These are phyloP conservation scores for Colletotrichum higginsianum DNA, from an alignment of 2,329 filamentous ascomycete genomes.

Conservation along the genomic window DNA sequence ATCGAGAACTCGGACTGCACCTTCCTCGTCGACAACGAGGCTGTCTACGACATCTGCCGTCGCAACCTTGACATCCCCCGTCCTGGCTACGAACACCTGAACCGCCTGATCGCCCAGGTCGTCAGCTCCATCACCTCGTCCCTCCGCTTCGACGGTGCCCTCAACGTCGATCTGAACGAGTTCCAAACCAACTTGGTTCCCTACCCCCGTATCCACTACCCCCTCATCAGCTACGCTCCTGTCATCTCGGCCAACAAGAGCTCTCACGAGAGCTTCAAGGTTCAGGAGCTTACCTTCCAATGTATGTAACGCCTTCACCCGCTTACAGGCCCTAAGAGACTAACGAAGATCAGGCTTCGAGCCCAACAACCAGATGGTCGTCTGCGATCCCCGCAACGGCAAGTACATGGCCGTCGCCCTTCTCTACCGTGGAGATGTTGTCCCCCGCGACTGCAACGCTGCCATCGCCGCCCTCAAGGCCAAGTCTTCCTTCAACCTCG, in stretches of 20 bases:
- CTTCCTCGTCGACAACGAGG: conserved; percentile 83
- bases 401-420: conserved; percentile 84
- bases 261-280: conserved; percentile 90
- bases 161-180: conserved; percentile 83
- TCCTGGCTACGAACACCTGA: conserved; percentile 79
- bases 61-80: conserved; percentile 80
- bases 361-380: conserved; percentile 85
- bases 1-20: conserved; percentile 85
- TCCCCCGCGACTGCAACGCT: conserved; percentile 78
- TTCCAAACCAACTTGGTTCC: conserved; percentile 85
- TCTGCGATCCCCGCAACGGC: conserved; percentile 80
- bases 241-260: conserved; percentile 82
- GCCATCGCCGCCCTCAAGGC: conserved; percentile 79
- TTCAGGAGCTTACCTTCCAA: conserved; percentile 82
- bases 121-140: conserved; percentile 83
- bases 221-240: conserved; percentile 80
- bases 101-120: conserved; percentile 81
- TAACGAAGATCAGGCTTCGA: conserved; percentile 72
- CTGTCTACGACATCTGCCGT: conserved; percentile 82
- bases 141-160: conserved; percentile 79
- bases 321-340: conserved; percentile 21
- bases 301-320: conserved; percentile 63
- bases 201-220: conserved; percentile 82
- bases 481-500: conserved; percentile 80
- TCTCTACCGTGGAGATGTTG: conserved; percentile 80